Percentiles rank a stretch among this genome's conserved stretches.
Evolutionary conservation across 371 early-diverging fungal species (phyloP).

Genomic region (Parasitella parasitica): DNA sequence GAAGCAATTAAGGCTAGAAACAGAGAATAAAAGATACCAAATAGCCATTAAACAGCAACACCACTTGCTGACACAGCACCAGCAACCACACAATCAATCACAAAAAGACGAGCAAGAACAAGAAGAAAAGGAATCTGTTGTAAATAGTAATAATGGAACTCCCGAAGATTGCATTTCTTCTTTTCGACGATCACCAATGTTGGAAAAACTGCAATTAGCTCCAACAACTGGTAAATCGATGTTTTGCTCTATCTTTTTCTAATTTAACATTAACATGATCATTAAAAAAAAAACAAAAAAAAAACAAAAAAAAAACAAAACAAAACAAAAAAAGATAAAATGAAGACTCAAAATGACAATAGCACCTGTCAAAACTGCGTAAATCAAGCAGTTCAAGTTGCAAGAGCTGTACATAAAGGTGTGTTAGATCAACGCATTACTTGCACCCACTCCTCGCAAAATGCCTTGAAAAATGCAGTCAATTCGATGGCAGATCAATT

Average conservation of each 20-base stretch:
- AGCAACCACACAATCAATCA: not conserved
- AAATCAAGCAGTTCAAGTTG: conserved; percentile 46
- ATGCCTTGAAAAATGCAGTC: conserved; percentile 54
- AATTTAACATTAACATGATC: not conserved
- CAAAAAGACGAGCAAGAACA: not conserved
- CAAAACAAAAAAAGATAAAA: not conserved
- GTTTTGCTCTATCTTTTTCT: not conserved
- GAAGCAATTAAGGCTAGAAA: conserved; percentile 39
- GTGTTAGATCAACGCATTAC: conserved; percentile 48
- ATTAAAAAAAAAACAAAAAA: not conserved
- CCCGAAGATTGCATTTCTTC: conserved; percentile 20
- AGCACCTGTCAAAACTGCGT: conserved; percentile 41
- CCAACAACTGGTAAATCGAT: not conserved
- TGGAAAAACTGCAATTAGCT: conserved; percentile 20
- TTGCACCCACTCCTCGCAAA: conserved; percentile 35
- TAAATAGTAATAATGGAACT: conserved; percentile 9
- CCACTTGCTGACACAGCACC: conserved; percentile 22
- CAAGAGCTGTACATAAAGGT: conserved; percentile 51
- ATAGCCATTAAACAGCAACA: conserved; percentile 45
- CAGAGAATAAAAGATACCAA: conserved; percentile 38
- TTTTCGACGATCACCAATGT: conserved; percentile 19
- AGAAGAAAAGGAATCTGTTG: conserved; percentile 3
- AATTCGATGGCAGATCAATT: conserved; percentile 70
- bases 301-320: not conserved
- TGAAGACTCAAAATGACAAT: not conserved